These are phyloP conservation scores for Teratosphaeria pseudoeucalypti DNA, from an alignment of 2,329 filamentous ascomycete genomes.

Conservation along the genomic window DNA sequence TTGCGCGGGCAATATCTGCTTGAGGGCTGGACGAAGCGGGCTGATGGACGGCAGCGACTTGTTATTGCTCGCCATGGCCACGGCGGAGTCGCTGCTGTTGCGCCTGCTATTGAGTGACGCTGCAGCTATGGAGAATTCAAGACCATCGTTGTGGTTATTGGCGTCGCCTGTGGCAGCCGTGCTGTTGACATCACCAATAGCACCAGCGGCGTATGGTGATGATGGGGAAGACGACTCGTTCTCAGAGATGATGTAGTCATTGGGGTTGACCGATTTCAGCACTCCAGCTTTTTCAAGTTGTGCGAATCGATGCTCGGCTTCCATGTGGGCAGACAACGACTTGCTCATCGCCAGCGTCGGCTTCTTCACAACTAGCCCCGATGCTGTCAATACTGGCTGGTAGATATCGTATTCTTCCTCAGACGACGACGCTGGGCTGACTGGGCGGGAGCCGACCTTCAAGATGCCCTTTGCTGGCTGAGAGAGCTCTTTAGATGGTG, in stretches of 20 bases:
- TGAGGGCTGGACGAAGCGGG: not conserved
- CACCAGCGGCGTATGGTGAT: not conserved
- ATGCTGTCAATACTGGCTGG: not conserved
- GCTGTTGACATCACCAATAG: not conserved
- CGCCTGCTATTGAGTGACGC: not conserved
- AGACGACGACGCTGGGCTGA: not conserved
- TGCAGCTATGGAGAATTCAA: not conserved
- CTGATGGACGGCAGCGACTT: not conserved
- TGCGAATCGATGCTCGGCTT: not conserved
- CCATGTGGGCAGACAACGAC: not conserved
- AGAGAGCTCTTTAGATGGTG: conserved; percentile 1
- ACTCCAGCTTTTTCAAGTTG: not conserved
- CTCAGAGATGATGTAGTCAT: not conserved
- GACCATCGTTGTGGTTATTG: not conserved
- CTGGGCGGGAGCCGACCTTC: conserved; percentile 3
- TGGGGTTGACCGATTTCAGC: not conserved
- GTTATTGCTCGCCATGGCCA: not conserved
- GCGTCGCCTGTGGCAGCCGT: not conserved
- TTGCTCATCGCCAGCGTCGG: not conserved
- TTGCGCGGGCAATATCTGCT: not conserved
- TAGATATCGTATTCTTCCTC: not conserved
- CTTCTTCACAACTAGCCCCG: not conserved
- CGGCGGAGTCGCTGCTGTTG: not conserved
- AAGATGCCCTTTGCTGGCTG: conserved; percentile 10
- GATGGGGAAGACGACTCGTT: not conserved